A percentile compares a stretch with the other conserved stretches of the same genome.
Conservation (phyloP, 495 filamentous ascomycete genomes). For the Neurospora sp. region DNA sequence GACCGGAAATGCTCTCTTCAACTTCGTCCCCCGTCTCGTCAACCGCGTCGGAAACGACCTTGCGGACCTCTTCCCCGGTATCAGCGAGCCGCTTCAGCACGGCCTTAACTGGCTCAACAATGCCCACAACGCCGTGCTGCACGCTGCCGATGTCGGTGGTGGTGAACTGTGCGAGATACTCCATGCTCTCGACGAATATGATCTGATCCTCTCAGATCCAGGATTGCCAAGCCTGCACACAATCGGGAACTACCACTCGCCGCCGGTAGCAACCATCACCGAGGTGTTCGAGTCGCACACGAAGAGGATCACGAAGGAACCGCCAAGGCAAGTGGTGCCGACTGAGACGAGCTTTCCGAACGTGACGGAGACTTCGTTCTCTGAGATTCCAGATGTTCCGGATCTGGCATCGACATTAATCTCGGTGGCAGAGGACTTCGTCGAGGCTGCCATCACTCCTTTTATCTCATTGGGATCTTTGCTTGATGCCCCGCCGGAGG, state of each 20-base stretch:
- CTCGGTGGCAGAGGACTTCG: background rate
- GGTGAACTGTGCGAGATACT: slow-evolving; percentile 6
- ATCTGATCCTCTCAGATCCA: slow-evolving; percentile 7
- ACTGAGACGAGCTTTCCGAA: slow-evolving; percentile 4
- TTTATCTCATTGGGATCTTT: background rate
- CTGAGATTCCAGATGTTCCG: background rate
- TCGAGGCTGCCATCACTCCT: background rate
- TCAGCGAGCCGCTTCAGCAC: slow-evolving; percentile 1
- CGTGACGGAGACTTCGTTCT: slow-evolving; percentile 2
- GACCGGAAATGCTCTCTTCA: slow-evolving; percentile 1
- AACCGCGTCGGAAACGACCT: slow-evolving; percentile 1
- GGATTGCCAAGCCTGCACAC: slow-evolving; percentile 6
- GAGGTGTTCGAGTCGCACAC: slow-evolving; percentile 7
- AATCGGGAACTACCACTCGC: slow-evolving; percentile 7
- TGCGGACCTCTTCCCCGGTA: slow-evolving; percentile 4
- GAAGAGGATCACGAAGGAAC: slow-evolving; percentile 5
- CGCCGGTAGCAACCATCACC: slow-evolving; percentile 7
- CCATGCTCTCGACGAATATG: slow-evolving; percentile 8
- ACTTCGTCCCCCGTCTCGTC: slow-evolving; percentile 8
- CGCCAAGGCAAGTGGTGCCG: slow-evolving; percentile 4
- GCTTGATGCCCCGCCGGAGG: background rate
- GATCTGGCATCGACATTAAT: background rate
- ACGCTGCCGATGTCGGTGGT: slow-evolving; percentile 5
- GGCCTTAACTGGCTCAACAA: slow-evolving; percentile 6
- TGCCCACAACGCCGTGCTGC: slow-evolving; percentile 6